These are phyloP conservation scores for Boletus rubroflammeus DNA, from an alignment of 768 basidiomycete species.

Conservation along the genomic window DNA sequence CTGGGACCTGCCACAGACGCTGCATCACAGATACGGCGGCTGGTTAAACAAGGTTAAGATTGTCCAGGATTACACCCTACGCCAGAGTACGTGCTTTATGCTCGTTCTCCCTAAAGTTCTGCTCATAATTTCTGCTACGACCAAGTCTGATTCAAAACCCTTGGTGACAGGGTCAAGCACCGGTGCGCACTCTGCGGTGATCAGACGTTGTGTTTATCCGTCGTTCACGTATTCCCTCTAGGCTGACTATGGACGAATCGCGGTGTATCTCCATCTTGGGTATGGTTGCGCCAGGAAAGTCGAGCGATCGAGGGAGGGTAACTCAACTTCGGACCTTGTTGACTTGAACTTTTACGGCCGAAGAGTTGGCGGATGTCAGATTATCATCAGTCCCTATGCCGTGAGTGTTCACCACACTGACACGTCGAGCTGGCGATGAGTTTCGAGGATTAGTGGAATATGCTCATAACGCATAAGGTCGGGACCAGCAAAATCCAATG, in stretches of 20 bases:
- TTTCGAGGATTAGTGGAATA: no score
- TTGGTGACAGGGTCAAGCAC: slow-evolving; percentile 73
- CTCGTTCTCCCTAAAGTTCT: slow-evolving; percentile 2
- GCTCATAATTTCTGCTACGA: no score
- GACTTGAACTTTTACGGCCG: no score
- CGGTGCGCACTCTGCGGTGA: slow-evolving; percentile 41
- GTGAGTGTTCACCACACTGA: no score
- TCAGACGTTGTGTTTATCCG: slow-evolving; percentile 11
- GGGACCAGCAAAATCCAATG: no score
- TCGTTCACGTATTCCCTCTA: slow-evolving; percentile 27
- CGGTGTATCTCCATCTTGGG: slow-evolving; percentile 71
- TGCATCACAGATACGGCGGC: background rate
- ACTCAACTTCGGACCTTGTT: slow-evolving; percentile 65
- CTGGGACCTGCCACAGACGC: slow-evolving; percentile 39
- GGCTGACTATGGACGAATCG: slow-evolving; percentile 76
- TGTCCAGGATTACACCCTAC: slow-evolving; percentile 55
- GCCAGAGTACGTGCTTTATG: slow-evolving; percentile 40
- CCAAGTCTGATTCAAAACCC: slow-evolving; percentile 68
- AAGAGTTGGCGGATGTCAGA: no score
- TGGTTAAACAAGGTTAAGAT: background rate
- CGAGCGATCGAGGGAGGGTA: slow-evolving; percentile 61
- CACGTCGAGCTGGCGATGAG: no score
- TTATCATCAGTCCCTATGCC: no score
- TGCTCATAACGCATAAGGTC: no score
- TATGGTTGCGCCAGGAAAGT: slow-evolving; percentile 72